Base-by-base conservation (phyloP, 306 rosid genomes). In the Pterocarpus santalinus region DNA sequence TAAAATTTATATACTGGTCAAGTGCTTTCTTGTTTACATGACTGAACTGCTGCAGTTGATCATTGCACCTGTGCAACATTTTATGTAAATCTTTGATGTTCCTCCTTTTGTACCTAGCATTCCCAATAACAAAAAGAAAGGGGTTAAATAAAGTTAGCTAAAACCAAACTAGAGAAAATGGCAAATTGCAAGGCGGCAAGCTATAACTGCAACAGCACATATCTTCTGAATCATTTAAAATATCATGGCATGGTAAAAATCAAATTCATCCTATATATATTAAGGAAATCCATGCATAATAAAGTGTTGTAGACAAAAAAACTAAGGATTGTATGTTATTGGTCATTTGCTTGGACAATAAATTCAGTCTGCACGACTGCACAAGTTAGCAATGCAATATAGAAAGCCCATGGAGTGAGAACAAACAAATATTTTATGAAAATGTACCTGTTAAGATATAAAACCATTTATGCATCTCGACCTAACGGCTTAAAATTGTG, bases 11-110 rank as follows among this genome's bases (percentile, higher is more conserved):
- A 78, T 93, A 95, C 83, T 95, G 99, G 83, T 93, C 98, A 60
- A 95, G 95, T 62, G 99, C 99, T 89, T 95, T 95, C 87, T 93
- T 95, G 86, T 95, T 95, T 39, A 95, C 99, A 82, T 95, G 99
- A 85, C 98, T 95, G 77, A 93, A 95, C 77, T 90, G 91, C 73
- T 91, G 98, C 88, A 95, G 87, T 78, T 95, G 92, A 41, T 95
- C 98, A 64, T 82, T 93, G 93, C 97, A 93, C 81, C 94, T 90
- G 80, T 93, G 98, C 87, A 95, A 87, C 94, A 85, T 89, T 84
- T 93, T 91, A 52, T 88, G 90, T 87, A 95, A 82, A 33, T 93
- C 99, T 87, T 90, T 95, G 87, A 93, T 73, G 84, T 58, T 88
- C 86, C 98, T 87, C 55, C 99, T 88, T 85, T 82, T 91, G 84